Conservation (phyloP, 495 filamentous ascomycete species). For the Aspergillus hancockii region DNA sequence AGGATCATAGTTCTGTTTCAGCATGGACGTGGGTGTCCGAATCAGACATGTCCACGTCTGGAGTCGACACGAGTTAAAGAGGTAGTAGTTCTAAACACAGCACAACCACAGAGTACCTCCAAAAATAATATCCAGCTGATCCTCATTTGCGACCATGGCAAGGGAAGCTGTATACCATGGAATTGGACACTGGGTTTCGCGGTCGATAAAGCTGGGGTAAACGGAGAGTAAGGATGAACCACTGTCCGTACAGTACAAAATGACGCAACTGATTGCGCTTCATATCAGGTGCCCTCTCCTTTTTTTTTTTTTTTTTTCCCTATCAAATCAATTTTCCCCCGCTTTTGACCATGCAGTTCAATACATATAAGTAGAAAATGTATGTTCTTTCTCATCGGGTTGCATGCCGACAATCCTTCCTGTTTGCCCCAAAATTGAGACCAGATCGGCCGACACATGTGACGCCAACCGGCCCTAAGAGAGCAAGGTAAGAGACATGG, state of each 20-base stretch:
- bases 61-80: neutral
- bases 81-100: neutral
- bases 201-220: neutral
- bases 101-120: neutral
- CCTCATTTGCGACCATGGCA: neutral
- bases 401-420: neutral
- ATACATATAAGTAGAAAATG: neutral
- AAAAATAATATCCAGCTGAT: neutral
- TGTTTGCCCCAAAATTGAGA: neutral
- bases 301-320: neutral
- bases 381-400: neutral
- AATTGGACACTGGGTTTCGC: neutral
- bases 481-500: neutral
- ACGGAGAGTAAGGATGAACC: neutral
- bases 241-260: neutral
- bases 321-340: neutral
- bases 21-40: neutral
- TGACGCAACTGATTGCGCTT: conserved; percentile 3
- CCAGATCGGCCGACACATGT: conserved; percentile 2
- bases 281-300: neutral
- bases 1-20: neutral
- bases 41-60: neutral
- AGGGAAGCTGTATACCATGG: neutral
- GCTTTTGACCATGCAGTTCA: neutral
- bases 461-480: conserved; percentile 1